Conservation (phyloP, 768 basidiomycete species). For the Suillus decipiens region DNA sequence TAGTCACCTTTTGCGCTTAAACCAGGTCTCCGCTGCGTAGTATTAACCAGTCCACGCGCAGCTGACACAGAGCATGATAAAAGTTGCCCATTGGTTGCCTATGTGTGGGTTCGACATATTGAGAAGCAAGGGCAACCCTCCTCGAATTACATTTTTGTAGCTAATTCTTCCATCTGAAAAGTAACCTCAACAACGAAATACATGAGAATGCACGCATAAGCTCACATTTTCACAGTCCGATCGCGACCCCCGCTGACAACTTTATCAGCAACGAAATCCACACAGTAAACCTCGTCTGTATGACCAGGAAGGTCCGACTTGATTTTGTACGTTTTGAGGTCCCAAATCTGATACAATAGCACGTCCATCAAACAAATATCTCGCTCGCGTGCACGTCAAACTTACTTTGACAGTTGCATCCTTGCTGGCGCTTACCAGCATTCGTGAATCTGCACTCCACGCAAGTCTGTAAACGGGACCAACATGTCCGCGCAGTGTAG, state of each 20-base stretch:
- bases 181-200: conserved; percentile 5
- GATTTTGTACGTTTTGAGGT: conserved; percentile 94
- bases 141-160: neutral
- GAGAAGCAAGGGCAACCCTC: neutral
- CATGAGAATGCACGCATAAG: conserved; percentile 7
- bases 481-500: conserved; percentile 89
- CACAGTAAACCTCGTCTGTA: conserved; percentile 97
- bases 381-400: neutral
- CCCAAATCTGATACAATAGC: conserved; percentile 75
- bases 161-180: conserved; percentile 34
- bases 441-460: conserved; percentile 92
- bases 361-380: neutral
- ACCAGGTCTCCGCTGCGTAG: neutral
- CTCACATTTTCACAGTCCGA: conserved; percentile 90
- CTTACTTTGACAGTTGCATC: conserved; percentile 93
- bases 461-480: conserved; percentile 92
- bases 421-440: conserved; percentile 93
- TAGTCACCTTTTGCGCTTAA: neutral
- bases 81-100: neutral
- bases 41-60: neutral
- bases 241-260: conserved; percentile 98
- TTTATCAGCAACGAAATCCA: conserved; percentile 98
- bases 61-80: neutral
- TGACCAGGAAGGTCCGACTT: conserved; percentile 94
- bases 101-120: neutral